Evolutionary conservation across 352 stramenopile species (phyloP), one percentile per base, ranked within the genome.

Genomic region (Pythium utonaiense): DNA sequence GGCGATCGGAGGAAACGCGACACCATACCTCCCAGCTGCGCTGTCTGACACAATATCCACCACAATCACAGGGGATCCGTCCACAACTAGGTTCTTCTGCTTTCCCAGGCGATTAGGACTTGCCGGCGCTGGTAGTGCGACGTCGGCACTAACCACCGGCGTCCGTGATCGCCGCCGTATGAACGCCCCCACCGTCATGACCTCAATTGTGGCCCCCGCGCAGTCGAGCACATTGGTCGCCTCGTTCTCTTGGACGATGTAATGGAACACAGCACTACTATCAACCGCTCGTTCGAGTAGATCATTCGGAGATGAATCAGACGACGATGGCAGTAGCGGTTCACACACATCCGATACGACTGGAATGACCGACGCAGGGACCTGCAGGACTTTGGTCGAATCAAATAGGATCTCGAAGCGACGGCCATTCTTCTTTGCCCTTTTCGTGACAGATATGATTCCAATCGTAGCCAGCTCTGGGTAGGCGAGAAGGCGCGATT

Each of bases 371-470:
- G 71, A 61, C 6, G 65, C 24, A 1, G 80, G 83, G 10, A 86
- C 63, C 0, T 78, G 68, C 0, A 86, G 49, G 2, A 78, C 68
- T 8, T 74, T 72, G 0, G 70, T 74, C 0, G 72, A 67, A n/a
- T 83, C 66, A 28, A 93, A 91, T 4, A 81, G 0, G 24, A 93
- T 58, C 24, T 75, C 70, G 12, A 89, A 88, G 0, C 79, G 72
- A 27, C 77, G 62, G 0, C 83, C 80, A 54, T 88, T 89, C 57
- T 88, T 86, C 57, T 75, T 73, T 2, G 47, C 30, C 0, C 49
- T 67, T 31, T 61, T 41, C 0, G 67, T 75, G 41, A 93, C 71
- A 0, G 83, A 88, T 1, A 74, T 27, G 21, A 93, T 45, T 0
- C 83, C 83, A 22, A 93, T 88, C 0, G 60, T 55, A 17, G 51